phyloP scores from a whole-genome alignment of 1,284 basidiomycete genomes.

The Vanrija pseudolonga region DNA sequence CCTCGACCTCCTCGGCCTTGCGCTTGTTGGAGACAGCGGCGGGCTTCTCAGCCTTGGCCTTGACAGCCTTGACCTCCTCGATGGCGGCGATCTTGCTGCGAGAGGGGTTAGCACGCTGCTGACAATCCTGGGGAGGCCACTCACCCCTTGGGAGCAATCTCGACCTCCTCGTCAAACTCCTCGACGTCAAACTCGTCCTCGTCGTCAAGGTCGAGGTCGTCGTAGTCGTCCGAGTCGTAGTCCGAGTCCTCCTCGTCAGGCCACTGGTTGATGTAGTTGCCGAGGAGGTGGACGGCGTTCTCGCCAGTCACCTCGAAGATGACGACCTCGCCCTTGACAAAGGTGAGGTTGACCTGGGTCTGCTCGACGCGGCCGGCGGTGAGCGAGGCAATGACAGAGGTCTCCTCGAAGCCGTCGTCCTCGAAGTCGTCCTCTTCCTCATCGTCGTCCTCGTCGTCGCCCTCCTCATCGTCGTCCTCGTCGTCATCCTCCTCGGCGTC shows the following conservation, averaged over 20 bases:
- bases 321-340: constrained; percentile 67
- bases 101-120: not conserved
- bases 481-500: constrained; percentile 45
- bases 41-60: constrained; percentile 8
- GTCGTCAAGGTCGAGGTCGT: constrained; percentile 45
- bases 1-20: constrained; percentile 19
- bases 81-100: constrained; percentile 36
- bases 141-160: constrained; percentile 26
- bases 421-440: constrained; percentile 47
- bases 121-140: not conserved
- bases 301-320: constrained; percentile 74
- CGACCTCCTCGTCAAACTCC: constrained; percentile 51
- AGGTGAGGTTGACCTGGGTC: constrained; percentile 66
- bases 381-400: constrained; percentile 53
- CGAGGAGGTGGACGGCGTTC: constrained; percentile 81
- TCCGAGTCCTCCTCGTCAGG: constrained; percentile 44
- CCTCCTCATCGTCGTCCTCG: constrained; percentile 44
- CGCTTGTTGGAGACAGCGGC: constrained; percentile 11
- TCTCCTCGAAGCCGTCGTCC: constrained; percentile 48
- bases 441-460: constrained; percentile 49
- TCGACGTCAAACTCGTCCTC: constrained; percentile 55
- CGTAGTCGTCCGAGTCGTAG: constrained; percentile 50
- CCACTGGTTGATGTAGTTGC: constrained; percentile 72
- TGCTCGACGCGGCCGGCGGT: constrained; percentile 66
- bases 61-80: constrained; percentile 14